These are phyloP conservation scores for Fagopyrum esculentum DNA, from an alignment of 148 eudicot genomes.

Conservation along the genomic window DNA sequence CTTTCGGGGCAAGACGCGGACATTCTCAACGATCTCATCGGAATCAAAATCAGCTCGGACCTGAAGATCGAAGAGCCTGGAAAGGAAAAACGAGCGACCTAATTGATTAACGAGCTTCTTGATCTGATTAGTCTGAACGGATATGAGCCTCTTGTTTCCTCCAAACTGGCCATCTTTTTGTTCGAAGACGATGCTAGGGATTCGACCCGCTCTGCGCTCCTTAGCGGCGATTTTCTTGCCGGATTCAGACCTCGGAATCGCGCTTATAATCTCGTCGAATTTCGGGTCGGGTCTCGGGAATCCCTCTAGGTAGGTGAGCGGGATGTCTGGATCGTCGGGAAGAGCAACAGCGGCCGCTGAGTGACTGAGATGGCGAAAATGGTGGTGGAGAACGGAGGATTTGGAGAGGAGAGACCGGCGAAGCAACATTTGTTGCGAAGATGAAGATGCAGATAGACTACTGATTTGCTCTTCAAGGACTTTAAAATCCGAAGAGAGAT, in stretches of 20 bases:
- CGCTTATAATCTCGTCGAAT: constrained; percentile 53
- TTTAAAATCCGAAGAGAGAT: background rate
- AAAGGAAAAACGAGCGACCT: constrained; percentile 54
- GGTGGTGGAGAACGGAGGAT: constrained; percentile 26
- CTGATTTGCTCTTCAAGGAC: background rate
- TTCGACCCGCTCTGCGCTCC: constrained; percentile 62
- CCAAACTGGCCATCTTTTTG: constrained; percentile 90
- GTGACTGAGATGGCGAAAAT: constrained; percentile 31
- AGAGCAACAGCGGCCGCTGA: constrained; percentile 32
- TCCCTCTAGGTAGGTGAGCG: constrained; percentile 46
- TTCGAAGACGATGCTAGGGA: constrained; percentile 83
- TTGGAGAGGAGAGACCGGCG: constrained; percentile 31
- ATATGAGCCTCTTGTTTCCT: constrained; percentile 80
- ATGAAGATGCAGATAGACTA: too few relatives aligned
- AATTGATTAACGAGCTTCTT: constrained; percentile 66
- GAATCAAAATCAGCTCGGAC: constrained; percentile 46
- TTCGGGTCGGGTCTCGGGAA: constrained; percentile 70
- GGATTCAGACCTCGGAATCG: constrained; percentile 49
- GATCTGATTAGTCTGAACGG: constrained; percentile 68
- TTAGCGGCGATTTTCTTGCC: constrained; percentile 54
- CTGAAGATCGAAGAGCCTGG: constrained; percentile 69
- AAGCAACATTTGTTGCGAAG: constrained; percentile 33
- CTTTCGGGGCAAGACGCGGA: constrained; percentile 65
- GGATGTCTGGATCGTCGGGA: constrained; percentile 23
- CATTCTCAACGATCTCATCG: constrained; percentile 51